phyloP scores from a whole-genome alignment of 768 basidiomycete species.

The Wakefieldia striispora region DNA sequence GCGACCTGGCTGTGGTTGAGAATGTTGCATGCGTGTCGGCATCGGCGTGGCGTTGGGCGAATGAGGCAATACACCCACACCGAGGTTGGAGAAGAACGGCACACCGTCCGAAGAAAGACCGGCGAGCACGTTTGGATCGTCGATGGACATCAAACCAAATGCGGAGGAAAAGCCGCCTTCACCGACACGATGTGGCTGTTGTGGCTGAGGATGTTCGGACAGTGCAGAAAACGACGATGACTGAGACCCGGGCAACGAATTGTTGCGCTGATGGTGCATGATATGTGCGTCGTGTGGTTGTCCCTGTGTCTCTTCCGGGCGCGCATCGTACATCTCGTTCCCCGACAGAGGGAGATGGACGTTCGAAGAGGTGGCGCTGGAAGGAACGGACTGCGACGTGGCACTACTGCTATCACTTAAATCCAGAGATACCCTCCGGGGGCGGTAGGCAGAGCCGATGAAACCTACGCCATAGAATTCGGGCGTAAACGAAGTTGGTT shows the following conservation, averaged over 20 bases:
- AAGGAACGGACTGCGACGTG: conserved; percentile 44
- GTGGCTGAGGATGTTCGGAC: conserved; percentile 8
- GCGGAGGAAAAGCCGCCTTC: conserved; percentile 55
- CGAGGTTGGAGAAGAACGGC: conserved; percentile 55
- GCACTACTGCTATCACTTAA: conserved; percentile 45
- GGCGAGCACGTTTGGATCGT: conserved; percentile 68
- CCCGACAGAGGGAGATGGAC: conserved; percentile 46
- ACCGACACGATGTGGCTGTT: conserved; percentile 14
- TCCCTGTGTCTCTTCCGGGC: conserved; percentile 27
- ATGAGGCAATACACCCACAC: conserved; percentile 26
- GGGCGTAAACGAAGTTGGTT: conserved; percentile 20
- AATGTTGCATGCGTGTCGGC: conserved; percentile 32
- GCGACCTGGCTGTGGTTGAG: conserved; percentile 13
- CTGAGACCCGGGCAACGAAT: conserved; percentile 16
- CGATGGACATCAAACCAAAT: conserved; percentile 75
- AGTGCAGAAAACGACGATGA: conserved; percentile 2
- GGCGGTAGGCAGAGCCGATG: conserved; percentile 28
- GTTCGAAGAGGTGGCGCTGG: conserved; percentile 52
- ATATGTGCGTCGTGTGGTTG: conserved; percentile 14
- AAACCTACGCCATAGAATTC: conserved; percentile 17
- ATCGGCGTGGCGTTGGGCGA: conserved; percentile 52
- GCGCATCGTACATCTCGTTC: conserved; percentile 28
- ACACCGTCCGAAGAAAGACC: conserved; percentile 55
- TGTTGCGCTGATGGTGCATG: conserved; percentile 17
- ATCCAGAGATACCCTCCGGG: conserved; percentile 35